Conservation (phyloP, 176 grass and related monocot species). For the Oryza punctata region DNA sequence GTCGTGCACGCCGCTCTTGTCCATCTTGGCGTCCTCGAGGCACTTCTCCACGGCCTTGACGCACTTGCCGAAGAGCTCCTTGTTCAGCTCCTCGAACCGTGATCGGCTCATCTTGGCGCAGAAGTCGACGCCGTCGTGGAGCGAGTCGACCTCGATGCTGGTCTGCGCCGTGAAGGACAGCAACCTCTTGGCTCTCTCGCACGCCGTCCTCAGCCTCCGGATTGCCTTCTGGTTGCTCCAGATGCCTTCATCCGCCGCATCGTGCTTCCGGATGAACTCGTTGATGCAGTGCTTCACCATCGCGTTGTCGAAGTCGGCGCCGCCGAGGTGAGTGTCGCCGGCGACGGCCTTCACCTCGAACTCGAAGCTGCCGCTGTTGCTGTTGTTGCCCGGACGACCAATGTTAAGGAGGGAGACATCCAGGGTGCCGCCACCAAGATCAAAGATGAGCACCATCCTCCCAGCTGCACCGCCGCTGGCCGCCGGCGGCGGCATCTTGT, state of each 20-base stretch:
- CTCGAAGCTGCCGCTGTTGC: too few species aligned
- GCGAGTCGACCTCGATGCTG: slow-evolving; percentile 47
- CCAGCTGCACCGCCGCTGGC: too few species aligned
- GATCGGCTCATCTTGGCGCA: slow-evolving; percentile 35
- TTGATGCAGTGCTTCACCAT: slow-evolving; percentile 54
- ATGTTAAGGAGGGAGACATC: slow-evolving; percentile 46
- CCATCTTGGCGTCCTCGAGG: slow-evolving; percentile 91
- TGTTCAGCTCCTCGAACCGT: slow-evolving; percentile 90
- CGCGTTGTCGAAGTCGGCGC: slow-evolving; percentile 40
- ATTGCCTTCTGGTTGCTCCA: slow-evolving; percentile 42
- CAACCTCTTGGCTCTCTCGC: too few species aligned
- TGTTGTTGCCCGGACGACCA: neutral
- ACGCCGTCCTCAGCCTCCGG: slow-evolving; percentile 9
- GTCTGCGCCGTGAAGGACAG: slow-evolving; percentile 43
- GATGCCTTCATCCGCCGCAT: neutral
- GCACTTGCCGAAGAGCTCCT: slow-evolving; percentile 90
- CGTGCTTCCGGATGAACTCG: slow-evolving; percentile 57
- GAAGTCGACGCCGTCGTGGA: slow-evolving; percentile 44
- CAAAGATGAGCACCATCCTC: too few species aligned
- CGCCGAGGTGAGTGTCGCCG: slow-evolving; percentile 46
- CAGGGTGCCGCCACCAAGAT: neutral
- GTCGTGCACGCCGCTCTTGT: slow-evolving; percentile 56
- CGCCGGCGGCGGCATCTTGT: too few species aligned
- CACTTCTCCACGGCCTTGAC: slow-evolving; percentile 94
- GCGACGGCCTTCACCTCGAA: slow-evolving; percentile 42